Evolutionary conservation across 768 basidiomycete species (phyloP).

Genomic region (Lactarius sp.): DNA sequence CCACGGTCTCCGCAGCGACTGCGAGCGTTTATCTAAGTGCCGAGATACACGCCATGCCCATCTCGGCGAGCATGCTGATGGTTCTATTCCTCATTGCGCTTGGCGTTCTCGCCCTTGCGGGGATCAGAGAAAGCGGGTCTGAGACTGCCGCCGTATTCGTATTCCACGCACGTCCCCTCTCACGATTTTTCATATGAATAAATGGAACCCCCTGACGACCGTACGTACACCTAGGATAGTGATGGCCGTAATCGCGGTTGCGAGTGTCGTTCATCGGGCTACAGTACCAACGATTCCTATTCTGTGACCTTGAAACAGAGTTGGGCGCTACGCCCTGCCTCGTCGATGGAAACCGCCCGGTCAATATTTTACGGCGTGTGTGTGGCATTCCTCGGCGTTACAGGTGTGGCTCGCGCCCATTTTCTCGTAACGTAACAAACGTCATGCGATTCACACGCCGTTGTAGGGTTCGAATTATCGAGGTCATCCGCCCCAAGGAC

Average conservation of each 20-base stretch:
- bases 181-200: not conserved
- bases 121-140: conserved; percentile 23
- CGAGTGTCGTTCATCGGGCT: conserved; percentile 20
- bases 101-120: conserved; percentile 22
- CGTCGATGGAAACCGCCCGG: conserved; percentile 12
- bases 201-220: not conserved
- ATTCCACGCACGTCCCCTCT: conserved; percentile 18
- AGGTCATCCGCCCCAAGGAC: conserved; percentile 19
- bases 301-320: conserved; percentile 19
- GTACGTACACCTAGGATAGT: not conserved
- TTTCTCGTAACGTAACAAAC: not conserved
- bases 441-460: not conserved
- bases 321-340: conserved; percentile 19
- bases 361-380: conserved; percentile 25
- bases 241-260: conserved; percentile 20
- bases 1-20: conserved; percentile 24
- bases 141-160: conserved; percentile 20
- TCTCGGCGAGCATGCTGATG: too few species aligned
- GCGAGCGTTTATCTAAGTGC: conserved; percentile 25
- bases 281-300: conserved; percentile 20
- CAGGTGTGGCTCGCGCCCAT: conserved; percentile 11
- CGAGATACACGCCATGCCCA: conserved; percentile 21
- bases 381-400: conserved; percentile 25
- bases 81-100: conserved; percentile 18
- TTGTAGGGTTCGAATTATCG: conserved; percentile 25